Evolutionary conservation across 768 basidiomycete genomes (phyloP), one percentile per base, ranked within the genome.

Genomic region (Leccinellum luteum): DNA sequence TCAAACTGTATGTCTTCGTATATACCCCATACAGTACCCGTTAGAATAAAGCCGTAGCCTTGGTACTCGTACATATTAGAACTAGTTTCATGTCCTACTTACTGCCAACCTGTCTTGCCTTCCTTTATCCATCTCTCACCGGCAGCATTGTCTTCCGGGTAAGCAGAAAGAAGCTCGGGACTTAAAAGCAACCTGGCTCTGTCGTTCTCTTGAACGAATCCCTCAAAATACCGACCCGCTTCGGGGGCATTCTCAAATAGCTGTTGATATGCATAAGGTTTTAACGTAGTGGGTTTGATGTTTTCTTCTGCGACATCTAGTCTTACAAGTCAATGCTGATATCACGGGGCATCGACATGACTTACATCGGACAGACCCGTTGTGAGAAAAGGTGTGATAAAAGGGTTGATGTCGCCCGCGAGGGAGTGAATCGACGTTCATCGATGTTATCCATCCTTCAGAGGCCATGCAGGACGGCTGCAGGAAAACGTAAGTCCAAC

Each of bases 351-450:
- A 1, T 21, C 32, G 13, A 50, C 28, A 48, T 12, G 17, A 62
- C 76, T 60, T 64, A 81, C 79, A 80, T 64, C 73, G 65, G 41
- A 65, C 56, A 1, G 75, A 66, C 13, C 76, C 77, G 48, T 69
- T 74, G 31, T 68, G 63, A 19, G 72, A 64, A 43, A 77, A 57
- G 34, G 74, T 64, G 30, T 70, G 66, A 60, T 84, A 84, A 59
- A 83, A 84, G 2, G 83, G 81, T 55, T 84, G 83, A 45, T 76
- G 59, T 23, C 75, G 67, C 19, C 82, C 80, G 21, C 71, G 62
- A 27, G 65, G 43, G 15, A 83, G 70, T 10, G 61, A 57, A 57
- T 78, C 71, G 1, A 82, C 73, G 23, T 66, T 62, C 80, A 81
- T 82, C 28, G 72, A 65, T 15, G 44, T 51, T 12, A 79, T 79